Conservation (phyloP, 257 asterid species). For the Nicotiana knightiana region DNA sequence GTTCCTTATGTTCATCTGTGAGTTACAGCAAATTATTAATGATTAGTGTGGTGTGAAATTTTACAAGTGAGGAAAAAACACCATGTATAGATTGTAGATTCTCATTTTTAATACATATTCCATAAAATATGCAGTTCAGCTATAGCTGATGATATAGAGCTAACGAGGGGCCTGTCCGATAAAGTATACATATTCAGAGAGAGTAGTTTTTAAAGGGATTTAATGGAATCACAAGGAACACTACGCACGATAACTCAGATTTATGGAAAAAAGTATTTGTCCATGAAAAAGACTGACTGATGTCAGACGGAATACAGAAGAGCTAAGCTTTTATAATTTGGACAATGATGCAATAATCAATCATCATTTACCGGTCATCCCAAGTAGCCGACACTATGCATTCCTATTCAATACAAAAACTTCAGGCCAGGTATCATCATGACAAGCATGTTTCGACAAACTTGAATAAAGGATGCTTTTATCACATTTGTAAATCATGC, state of each 20-base stretch:
- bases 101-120: no score
- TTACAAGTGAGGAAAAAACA: no score
- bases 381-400: background rate
- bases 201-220: background rate
- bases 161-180: constrained; percentile 37
- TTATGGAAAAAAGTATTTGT: background rate
- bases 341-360: background rate
- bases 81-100: no score
- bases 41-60: no score
- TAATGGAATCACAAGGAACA: background rate
- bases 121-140: no score
- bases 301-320: background rate
- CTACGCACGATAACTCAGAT: background rate
- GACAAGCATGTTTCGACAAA: background rate
- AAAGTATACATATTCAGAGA: constrained; percentile 21
- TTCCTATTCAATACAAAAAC: background rate
- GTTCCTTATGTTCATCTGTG: no score
- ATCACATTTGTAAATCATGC: background rate
- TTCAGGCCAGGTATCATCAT: background rate
- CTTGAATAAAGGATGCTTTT: background rate
- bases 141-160: no score
- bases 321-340: background rate
- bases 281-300: background rate
- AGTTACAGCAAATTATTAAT: no score
- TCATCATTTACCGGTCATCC: background rate